Evolutionary conservation across 306 rosid genomes (phyloP).

Genomic region (Cucumis cinereus): DNA sequence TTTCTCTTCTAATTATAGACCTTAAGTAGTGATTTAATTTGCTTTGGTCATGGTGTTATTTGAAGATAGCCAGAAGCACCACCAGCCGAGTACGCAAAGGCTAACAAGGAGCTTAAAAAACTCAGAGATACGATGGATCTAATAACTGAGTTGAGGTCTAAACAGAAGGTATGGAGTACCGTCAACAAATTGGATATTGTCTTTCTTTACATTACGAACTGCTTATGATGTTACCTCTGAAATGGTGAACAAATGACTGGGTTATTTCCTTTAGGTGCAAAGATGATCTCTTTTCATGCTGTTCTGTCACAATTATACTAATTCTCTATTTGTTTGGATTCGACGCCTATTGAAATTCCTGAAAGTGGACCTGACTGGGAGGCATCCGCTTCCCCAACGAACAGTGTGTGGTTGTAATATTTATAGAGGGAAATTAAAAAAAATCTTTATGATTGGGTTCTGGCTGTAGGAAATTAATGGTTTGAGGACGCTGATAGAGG

Average conservation of each 20-base stretch:
- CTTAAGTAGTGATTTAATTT: neutral
- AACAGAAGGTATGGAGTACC: constrained; percentile 46
- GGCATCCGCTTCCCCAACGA: neutral
- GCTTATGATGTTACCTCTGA: neutral
- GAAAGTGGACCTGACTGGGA: neutral
- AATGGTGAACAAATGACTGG: neutral
- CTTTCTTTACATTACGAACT: neutral
- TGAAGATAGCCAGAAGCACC: constrained; percentile 85
- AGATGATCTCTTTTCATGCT: neutral
- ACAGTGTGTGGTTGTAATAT: neutral
- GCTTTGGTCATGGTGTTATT: constrained; percentile 19
- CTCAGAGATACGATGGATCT: constrained; percentile 55
- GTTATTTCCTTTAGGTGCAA: neutral
- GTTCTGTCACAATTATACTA: neutral
- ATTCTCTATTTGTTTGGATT: neutral
- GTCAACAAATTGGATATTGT: neutral
- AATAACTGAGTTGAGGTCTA: constrained; percentile 48
- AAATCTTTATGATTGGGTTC: neutral
- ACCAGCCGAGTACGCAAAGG: constrained; percentile 67
- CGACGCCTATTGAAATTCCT: neutral
- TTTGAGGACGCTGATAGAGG: constrained; percentile 50
- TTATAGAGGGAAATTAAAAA: neutral
- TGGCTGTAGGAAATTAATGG: constrained; percentile 55
- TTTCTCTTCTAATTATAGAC: neutral
- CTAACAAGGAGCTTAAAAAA: constrained; percentile 82